Evolutionary conservation across 2,329 filamentous ascomycete genomes (phyloP).

Genomic region (Alternaria longipes): DNA sequence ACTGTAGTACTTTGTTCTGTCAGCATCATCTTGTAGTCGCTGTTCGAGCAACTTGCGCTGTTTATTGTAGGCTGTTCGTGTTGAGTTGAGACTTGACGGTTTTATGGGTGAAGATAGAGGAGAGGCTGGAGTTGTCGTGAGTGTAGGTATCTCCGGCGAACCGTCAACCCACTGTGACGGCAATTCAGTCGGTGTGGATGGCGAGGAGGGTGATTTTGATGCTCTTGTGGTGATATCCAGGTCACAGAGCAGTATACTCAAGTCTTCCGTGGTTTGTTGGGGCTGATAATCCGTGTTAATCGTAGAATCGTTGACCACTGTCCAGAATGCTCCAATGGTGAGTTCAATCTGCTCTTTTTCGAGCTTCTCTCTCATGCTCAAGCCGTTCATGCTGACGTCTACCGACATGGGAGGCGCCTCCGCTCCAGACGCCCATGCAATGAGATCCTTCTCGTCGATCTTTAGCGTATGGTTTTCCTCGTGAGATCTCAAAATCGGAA

Average conservation of each 20-base stretch:
- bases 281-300: background rate
- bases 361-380: background rate
- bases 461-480: background rate
- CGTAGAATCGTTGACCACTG: constrained; percentile 9
- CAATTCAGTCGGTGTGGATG: background rate
- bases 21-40: background rate
- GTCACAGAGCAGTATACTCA: background rate
- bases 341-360: constrained; percentile 1
- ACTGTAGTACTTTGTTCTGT: background rate
- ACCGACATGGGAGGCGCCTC: background rate
- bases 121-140: background rate
- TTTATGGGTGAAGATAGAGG: too few species aligned
- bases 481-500: background rate
- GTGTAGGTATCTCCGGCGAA: background rate
- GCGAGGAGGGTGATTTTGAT: background rate
- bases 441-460: background rate
- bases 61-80: background rate
- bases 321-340: constrained; percentile 20
- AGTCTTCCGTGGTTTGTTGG: background rate
- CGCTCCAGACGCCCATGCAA: constrained; percentile 10
- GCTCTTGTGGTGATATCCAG: background rate
- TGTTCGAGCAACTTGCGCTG: background rate
- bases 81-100: background rate
- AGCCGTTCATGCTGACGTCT: background rate
- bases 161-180: background rate